A percentile compares a stretch with the other conserved stretches of the same genome.
Conservation (phyloP, 495 filamentous ascomycete genomes). For the Daldinia bambusicola region DNA sequence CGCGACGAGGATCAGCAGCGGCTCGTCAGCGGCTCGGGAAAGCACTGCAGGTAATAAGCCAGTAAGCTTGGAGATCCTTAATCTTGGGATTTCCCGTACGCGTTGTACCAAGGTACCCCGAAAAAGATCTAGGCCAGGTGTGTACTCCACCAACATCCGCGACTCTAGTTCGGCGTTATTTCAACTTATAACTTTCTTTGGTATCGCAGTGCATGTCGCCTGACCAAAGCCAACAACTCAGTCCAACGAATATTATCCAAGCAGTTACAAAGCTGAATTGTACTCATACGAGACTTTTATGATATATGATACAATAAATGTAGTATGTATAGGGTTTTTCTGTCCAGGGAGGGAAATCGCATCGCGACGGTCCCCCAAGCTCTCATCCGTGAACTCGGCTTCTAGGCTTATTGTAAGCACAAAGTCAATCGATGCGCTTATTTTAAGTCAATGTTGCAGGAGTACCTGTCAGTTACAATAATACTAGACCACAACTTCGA, state of each 20-base stretch:
- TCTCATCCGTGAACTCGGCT: neutral
- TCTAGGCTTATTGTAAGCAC: neutral
- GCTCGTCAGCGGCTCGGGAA: neutral
- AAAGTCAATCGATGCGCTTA: too few relatives aligned
- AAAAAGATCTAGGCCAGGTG: neutral
- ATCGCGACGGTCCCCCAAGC: neutral
- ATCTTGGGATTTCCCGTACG: neutral
- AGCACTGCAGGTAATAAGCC: neutral
- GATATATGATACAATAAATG: constrained; percentile 16
- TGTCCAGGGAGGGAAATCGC: neutral
- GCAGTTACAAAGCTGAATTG: neutral
- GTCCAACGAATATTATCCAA: constrained; percentile 22
- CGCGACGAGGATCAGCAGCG: constrained; percentile 1
- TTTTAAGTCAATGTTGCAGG: too few relatives aligned
- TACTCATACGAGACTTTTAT: neutral
- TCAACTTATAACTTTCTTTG: constrained; percentile 31
- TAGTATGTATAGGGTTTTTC: neutral
- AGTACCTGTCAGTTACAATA: too few relatives aligned
- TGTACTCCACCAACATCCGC: too few relatives aligned
- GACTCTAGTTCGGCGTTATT: constrained; percentile 25
- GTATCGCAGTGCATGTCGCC: constrained; percentile 22
- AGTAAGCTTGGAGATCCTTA: neutral
- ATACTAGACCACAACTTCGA: too few relatives aligned
- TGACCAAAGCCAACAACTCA: constrained; percentile 10
- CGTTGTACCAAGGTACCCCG: neutral